Evolutionary conservation across 441 rosid species (phyloP).

Genomic region (Erodium moschatum): DNA sequence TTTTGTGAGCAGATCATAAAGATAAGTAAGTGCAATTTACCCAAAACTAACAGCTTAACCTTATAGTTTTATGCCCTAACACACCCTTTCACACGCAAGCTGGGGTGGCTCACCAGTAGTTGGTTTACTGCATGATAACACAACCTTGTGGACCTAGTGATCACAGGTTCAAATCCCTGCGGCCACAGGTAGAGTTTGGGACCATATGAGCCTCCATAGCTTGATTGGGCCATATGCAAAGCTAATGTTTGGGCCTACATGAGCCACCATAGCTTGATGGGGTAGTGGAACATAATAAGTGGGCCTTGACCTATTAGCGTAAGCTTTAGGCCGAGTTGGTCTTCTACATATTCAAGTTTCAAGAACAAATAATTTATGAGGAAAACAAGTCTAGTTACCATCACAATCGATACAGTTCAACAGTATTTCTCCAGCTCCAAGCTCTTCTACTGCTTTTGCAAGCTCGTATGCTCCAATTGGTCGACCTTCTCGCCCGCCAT

Average conservation of each 20-base stretch:
- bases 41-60: not conserved
- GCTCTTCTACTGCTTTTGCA: constrained; percentile 85
- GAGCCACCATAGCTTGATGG: too few relatives aligned
- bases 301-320: not conserved
- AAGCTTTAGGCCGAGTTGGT: not conserved
- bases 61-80: not conserved
- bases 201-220: too few relatives aligned
- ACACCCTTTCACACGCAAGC: too few relatives aligned
- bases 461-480: constrained; percentile 96
- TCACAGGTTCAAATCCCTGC: too few relatives aligned
- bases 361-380: not conserved
- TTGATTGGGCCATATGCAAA: too few relatives aligned
- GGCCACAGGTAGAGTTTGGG: too few relatives aligned
- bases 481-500: constrained; percentile 94
- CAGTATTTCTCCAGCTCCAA: constrained; percentile 93
- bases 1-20: too few relatives aligned
- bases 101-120: too few relatives aligned
- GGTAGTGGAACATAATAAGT: too few relatives aligned
- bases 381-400: constrained; percentile 30
- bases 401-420: constrained; percentile 95
- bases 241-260: too few relatives aligned
- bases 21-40: not conserved
- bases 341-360: not conserved
- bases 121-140: too few relatives aligned
- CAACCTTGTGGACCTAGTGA: too few relatives aligned